Evolutionary conservation across 129 eudicot genomes (phyloP).

Genomic region (Flaveria ramosissima): DNA sequence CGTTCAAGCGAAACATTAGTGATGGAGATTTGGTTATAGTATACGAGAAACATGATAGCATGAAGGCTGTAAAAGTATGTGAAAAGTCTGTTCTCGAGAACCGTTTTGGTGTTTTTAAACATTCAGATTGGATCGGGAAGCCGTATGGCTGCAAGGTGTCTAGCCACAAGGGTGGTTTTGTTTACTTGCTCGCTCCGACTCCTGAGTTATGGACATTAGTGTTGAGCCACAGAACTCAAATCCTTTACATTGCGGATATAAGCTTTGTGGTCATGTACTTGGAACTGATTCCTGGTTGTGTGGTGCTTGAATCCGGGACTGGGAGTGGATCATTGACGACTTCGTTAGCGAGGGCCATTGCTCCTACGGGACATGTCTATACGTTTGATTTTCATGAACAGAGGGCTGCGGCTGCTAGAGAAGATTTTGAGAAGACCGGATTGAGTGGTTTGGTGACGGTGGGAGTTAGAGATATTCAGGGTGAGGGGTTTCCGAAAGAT

Average conservation of each 20-base stretch:
- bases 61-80: slow-evolving; percentile 78
- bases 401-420: slow-evolving; percentile 88
- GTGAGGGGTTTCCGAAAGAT: slow-evolving; percentile 86
- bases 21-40: slow-evolving; percentile 84
- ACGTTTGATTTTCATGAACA: slow-evolving; percentile 96
- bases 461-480: slow-evolving; percentile 92
- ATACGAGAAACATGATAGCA: slow-evolving; percentile 69
- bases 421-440: slow-evolving; percentile 79
- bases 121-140: slow-evolving; percentile 84
- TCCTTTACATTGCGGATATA: slow-evolving; percentile 87
- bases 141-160: slow-evolving; percentile 86
- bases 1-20: slow-evolving; percentile 53
- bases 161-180: slow-evolving; percentile 78
- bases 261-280: slow-evolving; percentile 86
- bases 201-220: slow-evolving; percentile 96
- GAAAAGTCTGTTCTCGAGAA: slow-evolving; percentile 60
- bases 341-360: slow-evolving; percentile 87
- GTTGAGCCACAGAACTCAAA: slow-evolving; percentile 91
- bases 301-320: slow-evolving; percentile 90
- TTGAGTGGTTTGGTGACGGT: slow-evolving; percentile 74
- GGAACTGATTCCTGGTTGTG: slow-evolving; percentile 87
- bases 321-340: slow-evolving; percentile 91
- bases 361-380: slow-evolving; percentile 75
- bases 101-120: slow-evolving; percentile 83
- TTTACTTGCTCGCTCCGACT: slow-evolving; percentile 88